Percentiles rank a stretch among this genome's conserved stretches.
phyloP scores from a whole-genome alignment of 108 stramenopile genomes.

The Nitzschia sp. region DNA sequence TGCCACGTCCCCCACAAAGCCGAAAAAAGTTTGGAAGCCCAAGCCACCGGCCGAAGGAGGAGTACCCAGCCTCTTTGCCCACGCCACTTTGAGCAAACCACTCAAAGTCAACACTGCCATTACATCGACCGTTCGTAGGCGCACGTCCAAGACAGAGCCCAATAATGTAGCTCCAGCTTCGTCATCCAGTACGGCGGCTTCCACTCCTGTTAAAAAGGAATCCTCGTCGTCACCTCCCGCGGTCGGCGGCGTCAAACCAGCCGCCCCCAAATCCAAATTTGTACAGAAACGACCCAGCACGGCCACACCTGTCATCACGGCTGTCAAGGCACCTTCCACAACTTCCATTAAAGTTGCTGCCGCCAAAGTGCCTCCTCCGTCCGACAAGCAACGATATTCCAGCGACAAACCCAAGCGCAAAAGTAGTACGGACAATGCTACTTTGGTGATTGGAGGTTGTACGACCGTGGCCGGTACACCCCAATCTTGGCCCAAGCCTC shows the following conservation, averaged over 20 bases:
- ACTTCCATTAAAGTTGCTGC: not conserved
- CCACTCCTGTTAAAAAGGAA: no score
- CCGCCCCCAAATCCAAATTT: not conserved
- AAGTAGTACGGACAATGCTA: not conserved
- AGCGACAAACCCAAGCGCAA: no score
- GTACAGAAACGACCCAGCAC: no score
- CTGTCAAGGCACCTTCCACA: no score
- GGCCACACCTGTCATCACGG: no score
- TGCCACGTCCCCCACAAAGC: conserved; percentile 4
- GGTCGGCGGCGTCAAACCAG: not conserved
- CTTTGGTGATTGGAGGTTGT: not conserved
- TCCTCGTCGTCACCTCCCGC: not conserved
- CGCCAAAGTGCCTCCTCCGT: not conserved
- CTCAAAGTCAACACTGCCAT: conserved; percentile 1
- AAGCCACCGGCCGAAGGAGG: conserved; percentile 14
- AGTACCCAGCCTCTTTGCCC: conserved; percentile 10
- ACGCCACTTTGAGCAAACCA: not conserved
- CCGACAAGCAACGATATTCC: no score
- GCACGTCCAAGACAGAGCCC: no score
- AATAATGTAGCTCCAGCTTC: no score
- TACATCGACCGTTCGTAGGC: not conserved
- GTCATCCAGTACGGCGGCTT: no score
- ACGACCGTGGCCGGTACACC: conserved; percentile 6
- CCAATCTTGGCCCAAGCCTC: conserved; percentile 8
- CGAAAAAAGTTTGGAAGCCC: conserved; percentile 14